Conservation (phyloP, 768 basidiomycete species). For the Crassisporium funariophilum region DNA sequence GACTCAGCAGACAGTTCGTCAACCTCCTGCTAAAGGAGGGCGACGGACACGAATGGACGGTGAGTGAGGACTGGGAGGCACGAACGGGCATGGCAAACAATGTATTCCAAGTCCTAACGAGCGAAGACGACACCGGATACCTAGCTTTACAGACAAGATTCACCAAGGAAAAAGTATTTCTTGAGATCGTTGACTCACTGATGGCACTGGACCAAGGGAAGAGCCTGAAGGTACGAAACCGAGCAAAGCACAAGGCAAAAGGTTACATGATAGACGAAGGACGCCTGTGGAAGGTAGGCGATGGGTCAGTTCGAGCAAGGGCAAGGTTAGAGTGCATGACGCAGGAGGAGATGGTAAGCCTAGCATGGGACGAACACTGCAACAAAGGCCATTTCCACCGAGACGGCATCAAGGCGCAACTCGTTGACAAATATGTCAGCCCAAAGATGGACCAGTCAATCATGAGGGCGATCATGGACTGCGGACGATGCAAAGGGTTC, state of each 20-base stretch:
- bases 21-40: slow-evolving; percentile 9
- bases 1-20: slow-evolving; percentile 28
- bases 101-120: slow-evolving; percentile 8
- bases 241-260: slow-evolving; percentile 24
- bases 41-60: slow-evolving; percentile 34
- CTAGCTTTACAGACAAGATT: slow-evolving; percentile 16
- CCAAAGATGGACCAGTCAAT: slow-evolving; percentile 29
- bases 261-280: slow-evolving; percentile 29
- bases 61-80: slow-evolving; percentile 28
- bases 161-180: slow-evolving; percentile 21
- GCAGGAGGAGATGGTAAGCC: slow-evolving; percentile 21
- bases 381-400: no score
- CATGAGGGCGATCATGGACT: slow-evolving; percentile 23
- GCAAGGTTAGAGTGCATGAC: slow-evolving; percentile 29
- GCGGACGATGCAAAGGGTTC: slow-evolving; percentile 30
- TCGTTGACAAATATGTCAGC: no score
- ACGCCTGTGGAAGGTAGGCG: slow-evolving; percentile 27
- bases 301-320: slow-evolving; percentile 14
- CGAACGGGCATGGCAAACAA: slow-evolving; percentile 19
- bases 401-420: no score
- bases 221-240: slow-evolving; percentile 12
- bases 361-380: slow-evolving; percentile 22
- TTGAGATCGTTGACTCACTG: slow-evolving; percentile 24
- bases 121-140: not conserved
- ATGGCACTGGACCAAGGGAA: no score